Evolutionary conservation across 208 protist genomes (phyloP), one percentile per base, ranked within the genome.

Genomic region (Herpetomonas tarakana): DNA sequence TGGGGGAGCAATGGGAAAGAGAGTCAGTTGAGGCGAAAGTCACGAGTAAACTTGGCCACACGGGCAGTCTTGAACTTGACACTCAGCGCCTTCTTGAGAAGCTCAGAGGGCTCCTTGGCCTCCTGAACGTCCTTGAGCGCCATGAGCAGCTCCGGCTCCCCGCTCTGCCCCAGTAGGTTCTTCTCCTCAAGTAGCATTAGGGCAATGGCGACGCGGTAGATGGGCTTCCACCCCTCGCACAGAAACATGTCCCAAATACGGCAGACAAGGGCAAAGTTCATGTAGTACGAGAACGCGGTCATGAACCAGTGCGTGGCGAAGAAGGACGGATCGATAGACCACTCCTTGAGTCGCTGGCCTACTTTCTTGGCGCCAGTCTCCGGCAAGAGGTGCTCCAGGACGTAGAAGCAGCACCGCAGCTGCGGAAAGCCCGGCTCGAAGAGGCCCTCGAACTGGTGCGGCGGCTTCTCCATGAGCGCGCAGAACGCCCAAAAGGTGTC

Each of bases 191-290:
- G 56, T 41, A 82, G 72, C 26, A 97, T 58, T n/a, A 97, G 65
- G 25, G 81, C 74, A 16, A 97, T 65, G 0, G 86, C 86, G 19
- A 95, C 62, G 41, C 91, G 88, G 65, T 81, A 92, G 19, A 97
- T 87, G 35, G 86, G 71, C 60, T 97, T 97, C 88, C 91, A 97
- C 27, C 91, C 91, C 65, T 97, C 91, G 58, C 82, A 93, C 60
- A 97, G 56, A 64, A 97, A 97, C 80, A 92, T 91, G 70, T 97
- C 91, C 87, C 88, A 94, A 30, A 97, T 91, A 44, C 88, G 84
- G 14, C 69, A 83, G 31, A 94, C 61, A 12, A 96, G 71, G 41
- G 55, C 54, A 62, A 92, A 92, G 57, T 86, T 89, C 31, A 97
- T 71, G 58, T 90, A 58, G 63, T 94, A 92, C 18, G 86, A 76